Evolutionary conservation across 768 basidiomycete species (phyloP), one percentile per base, ranked within the genome.

Genomic region (Sarcomyxa edulis): DNA sequence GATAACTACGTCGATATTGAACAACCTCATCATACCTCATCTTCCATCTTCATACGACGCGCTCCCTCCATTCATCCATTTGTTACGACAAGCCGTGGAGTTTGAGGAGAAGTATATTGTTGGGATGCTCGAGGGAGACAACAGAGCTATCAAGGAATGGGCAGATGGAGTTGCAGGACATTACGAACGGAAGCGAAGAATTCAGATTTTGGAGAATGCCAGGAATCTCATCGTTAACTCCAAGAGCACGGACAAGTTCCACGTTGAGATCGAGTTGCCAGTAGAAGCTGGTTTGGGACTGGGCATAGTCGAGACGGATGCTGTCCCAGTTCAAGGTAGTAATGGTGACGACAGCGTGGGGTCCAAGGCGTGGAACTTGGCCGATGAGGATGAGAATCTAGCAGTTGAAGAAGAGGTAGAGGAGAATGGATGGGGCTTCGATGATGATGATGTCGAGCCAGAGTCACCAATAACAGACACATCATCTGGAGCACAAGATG

Each of bases 101-200:
- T 84, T 92, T 29, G 92, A 95, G 62, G 62, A 68, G 8, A 59
- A 63, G 24, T 72, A 73, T 35, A 50, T 85, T 11, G 49, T 72
- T 10, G 56, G 56, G 10, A 48, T 81, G 42, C 61, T 85, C 11
- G 70, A 71, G 10, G 39, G 47, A 9, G 59, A 61, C 5, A 77
- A 81, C 31, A 64, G 63, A 18, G 62, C 78, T 6, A 73, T 94
- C 39, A 72, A 74, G 50, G 50, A 59, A 5, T 95, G 92, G 87
- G 74, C 72, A 3, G 71, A 81, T 34, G 72, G 76, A 4, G 69
- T 88, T 8, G 72, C 76, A 12, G 60, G 68, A 3, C 86, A 90
- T 56, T 95, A 92, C 55, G 91, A 92, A 55, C 76, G 78, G 43
- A 77, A 82, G 48, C 61, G 90, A 49, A 71, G 91, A 10, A 61